Conservation (phyloP, 805 yeast species). For the Pichia heedii region DNA sequence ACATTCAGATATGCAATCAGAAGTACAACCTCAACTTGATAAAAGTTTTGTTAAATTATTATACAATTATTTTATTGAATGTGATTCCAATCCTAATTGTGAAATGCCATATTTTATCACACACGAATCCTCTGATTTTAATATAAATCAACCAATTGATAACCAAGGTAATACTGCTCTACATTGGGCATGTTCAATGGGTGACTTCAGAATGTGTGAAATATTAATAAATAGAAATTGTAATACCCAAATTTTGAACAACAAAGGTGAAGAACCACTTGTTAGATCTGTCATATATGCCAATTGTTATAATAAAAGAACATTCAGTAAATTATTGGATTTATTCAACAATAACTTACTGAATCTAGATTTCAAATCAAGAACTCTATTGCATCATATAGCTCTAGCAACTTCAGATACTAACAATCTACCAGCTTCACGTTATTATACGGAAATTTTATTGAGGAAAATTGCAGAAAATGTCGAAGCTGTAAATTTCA, state of each 20-base stretch:
- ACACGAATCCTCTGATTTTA: slow-evolving; percentile 52
- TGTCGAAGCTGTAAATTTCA: slow-evolving; percentile 50
- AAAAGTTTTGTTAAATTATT: slow-evolving; percentile 8
- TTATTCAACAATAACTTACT: slow-evolving; percentile 69
- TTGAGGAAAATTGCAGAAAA: slow-evolving; percentile 61
- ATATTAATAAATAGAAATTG: slow-evolving; percentile 72
- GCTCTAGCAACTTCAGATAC: slow-evolving; percentile 59
- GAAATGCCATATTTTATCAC: slow-evolving; percentile 50
- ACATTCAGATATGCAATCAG: background rate
- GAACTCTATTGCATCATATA: slow-evolving; percentile 82
- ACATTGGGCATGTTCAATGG: slow-evolving; percentile 98
- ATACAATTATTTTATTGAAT: slow-evolving; percentile 9
- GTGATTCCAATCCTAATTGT: slow-evolving; percentile 23
- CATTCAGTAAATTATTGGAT: slow-evolving; percentile 73
- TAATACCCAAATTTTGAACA: slow-evolving; percentile 47
- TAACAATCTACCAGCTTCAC: slow-evolving; percentile 66
- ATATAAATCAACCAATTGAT: slow-evolving; percentile 75
- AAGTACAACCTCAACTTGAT: slow-evolving; percentile 1
- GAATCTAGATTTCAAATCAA: slow-evolving; percentile 61
- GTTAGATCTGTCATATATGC: slow-evolving; percentile 81
- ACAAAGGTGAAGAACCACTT: slow-evolving; percentile 78
- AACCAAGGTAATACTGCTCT: slow-evolving; percentile 91
- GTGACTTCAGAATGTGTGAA: slow-evolving; percentile 69
- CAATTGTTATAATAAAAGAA: slow-evolving; percentile 72
- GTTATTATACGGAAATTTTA: slow-evolving; percentile 71